Evolutionary conservation across 805 yeast species (phyloP).

Genomic region (Isabelozyma heimii): DNA sequence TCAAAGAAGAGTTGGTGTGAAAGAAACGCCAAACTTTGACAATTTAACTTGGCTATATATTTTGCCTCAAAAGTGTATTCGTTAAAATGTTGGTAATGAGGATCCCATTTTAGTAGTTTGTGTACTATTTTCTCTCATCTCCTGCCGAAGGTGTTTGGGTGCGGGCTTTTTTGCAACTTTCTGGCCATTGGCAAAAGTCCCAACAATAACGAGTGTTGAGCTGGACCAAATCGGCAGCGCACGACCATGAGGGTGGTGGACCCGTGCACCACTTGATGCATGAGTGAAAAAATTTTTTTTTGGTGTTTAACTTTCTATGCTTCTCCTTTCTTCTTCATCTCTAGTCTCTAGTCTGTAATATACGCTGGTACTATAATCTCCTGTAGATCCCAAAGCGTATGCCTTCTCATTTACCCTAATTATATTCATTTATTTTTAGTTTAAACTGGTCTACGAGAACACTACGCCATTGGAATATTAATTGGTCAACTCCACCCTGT

Average conservation of each 20-base stretch:
- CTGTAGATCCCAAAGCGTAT: conserved; percentile 35
- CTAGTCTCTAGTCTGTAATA: neutral
- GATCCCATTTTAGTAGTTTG: neutral
- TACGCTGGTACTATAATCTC: neutral
- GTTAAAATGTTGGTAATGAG: neutral
- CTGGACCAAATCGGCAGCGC: neutral
- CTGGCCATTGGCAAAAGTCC: neutral
- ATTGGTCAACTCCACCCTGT: conserved; percentile 49
- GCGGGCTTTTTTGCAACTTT: neutral
- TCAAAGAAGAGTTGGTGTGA: no score
- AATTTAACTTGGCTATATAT: no score
- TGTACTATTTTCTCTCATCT: neutral
- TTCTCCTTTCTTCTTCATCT: neutral
- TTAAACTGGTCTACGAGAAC: conserved; percentile 45
- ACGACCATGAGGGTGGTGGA: no score
- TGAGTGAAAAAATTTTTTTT: neutral
- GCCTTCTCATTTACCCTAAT: conserved; percentile 50
- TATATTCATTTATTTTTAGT: conserved; percentile 48
- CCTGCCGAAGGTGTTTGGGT: neutral
- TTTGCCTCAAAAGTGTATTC: neutral
- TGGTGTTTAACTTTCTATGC: no score
- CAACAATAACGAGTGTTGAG: neutral
- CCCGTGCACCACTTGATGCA: neutral
- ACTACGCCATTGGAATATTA: conserved; percentile 44
- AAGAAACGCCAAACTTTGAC: no score